Conservation (phyloP, 805 yeast genomes). For the Grigorovia yakushimaensis region DNA sequence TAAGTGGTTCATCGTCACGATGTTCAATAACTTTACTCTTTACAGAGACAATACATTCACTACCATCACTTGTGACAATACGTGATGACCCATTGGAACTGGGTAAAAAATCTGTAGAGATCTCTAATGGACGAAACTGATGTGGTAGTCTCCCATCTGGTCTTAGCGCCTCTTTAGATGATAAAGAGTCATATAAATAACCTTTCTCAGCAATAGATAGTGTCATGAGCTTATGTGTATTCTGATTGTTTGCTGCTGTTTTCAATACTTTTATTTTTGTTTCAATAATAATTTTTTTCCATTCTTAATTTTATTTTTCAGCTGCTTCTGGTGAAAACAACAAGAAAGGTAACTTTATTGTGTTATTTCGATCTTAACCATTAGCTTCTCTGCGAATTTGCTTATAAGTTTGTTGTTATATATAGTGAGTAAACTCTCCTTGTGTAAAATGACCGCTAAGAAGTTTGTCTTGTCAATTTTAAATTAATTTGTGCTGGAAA, state of each 20-base stretch:
- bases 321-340: no score
- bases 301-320: no score
- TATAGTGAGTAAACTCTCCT: no score
- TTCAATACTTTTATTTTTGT: not conserved
- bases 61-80: constrained; percentile 77
- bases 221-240: constrained; percentile 40
- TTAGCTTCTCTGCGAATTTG: no score
- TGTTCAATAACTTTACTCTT: constrained; percentile 70
- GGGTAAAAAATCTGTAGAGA: constrained; percentile 71
- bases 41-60: constrained; percentile 86
- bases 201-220: constrained; percentile 70
- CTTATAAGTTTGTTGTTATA: no score
- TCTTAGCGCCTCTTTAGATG: constrained; percentile 50
- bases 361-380: no score
- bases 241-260: no score
- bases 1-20: constrained; percentile 37
- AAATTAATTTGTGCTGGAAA: no score
- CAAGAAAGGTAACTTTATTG: no score
- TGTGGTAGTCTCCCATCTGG: constrained; percentile 73
- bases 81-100: constrained; percentile 89
- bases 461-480: no score
- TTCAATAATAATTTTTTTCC: no score
- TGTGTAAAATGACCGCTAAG: no score
- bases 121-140: constrained; percentile 82
- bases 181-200: constrained; percentile 65